Conservation (phyloP, 192 early-diverging fungal species). For the Entophlyctis luteolus region DNA sequence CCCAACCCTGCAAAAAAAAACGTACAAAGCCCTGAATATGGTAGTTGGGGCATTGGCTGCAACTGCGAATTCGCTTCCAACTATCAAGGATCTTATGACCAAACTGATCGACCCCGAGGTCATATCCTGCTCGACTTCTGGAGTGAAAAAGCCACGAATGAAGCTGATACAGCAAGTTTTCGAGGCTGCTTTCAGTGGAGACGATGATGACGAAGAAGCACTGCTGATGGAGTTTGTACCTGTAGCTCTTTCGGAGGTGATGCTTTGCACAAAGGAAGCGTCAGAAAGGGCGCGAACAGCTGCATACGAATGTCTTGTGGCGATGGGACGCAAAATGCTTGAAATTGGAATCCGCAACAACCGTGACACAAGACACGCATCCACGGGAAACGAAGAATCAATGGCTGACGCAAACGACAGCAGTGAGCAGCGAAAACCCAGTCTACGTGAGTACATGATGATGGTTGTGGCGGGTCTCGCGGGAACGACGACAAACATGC, state of each 20-base stretch:
- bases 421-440: constrained; percentile 33
- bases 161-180: constrained; percentile 62
- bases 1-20: constrained; percentile 85
- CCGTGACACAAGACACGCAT: constrained; percentile 27
- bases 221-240: constrained; percentile 79
- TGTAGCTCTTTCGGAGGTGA: constrained; percentile 81
- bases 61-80: constrained; percentile 17
- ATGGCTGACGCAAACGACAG: constrained; percentile 25
- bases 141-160: constrained; percentile 81
- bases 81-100: constrained; percentile 52
- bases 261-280: constrained; percentile 88
- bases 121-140: constrained; percentile 55
- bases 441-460: constrained; percentile 72
- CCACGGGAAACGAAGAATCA: background rate
- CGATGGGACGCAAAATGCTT: constrained; percentile 88
- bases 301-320: constrained; percentile 80
- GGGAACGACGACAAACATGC: constrained; percentile 86
- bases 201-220: constrained; percentile 12
- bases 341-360: constrained; percentile 2
- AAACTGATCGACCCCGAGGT: constrained; percentile 65
- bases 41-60: constrained; percentile 30
- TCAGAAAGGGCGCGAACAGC: constrained; percentile 80
- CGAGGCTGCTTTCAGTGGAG: constrained; percentile 40
- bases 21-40: constrained; percentile 80
- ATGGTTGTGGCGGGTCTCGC: constrained; percentile 94